A percentile compares a stretch with the other conserved stretches of the same genome.
phyloP scores from a whole-genome alignment of 805 yeast species.

The Citeromyces matritensis region DNA sequence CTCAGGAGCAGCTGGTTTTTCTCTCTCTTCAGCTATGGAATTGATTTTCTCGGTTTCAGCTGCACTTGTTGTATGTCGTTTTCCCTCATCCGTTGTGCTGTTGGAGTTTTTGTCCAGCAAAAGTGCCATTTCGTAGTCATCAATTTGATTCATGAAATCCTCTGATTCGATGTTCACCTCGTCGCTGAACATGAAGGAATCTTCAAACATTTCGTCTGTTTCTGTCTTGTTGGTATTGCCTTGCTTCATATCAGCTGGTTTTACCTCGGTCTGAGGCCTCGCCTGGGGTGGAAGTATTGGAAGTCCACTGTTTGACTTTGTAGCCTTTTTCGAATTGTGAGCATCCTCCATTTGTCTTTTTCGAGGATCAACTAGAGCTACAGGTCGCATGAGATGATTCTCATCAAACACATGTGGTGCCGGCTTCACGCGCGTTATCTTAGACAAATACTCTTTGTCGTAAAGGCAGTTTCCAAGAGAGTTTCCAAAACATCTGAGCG shows the following conservation, averaged over 20 bases:
- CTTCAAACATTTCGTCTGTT: constrained; percentile 18
- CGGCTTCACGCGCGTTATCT: constrained; percentile 26
- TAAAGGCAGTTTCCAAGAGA: constrained; percentile 76
- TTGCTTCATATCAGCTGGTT: too few relatives aligned
- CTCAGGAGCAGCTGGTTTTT: constrained; percentile 1
- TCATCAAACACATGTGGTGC: constrained; percentile 14
- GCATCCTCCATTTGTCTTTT: constrained; percentile 1
- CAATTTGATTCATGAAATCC: constrained; percentile 9
- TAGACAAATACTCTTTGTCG: constrained; percentile 48
- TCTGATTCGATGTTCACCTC: constrained; percentile 9
- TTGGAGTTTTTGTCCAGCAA: constrained; percentile 2
- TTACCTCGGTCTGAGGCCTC: too few relatives aligned
- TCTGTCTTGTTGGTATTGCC: neutral
- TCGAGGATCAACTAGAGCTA: constrained; percentile 1
- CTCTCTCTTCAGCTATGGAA: neutral
- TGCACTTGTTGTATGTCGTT: neutral
- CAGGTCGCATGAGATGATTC: constrained; percentile 12
- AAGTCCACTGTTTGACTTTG: neutral
- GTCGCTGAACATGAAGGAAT: constrained; percentile 39
- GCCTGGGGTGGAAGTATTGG: too few relatives aligned
- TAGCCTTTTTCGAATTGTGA: constrained; percentile 1
- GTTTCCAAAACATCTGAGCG: constrained; percentile 68
- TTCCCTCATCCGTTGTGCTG: neutral
- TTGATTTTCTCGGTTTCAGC: neutral
- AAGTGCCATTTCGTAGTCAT: constrained; percentile 12